phyloP scores from a whole-genome alignment of 331 rosid species.

The Stylosanthes scabra region DNA sequence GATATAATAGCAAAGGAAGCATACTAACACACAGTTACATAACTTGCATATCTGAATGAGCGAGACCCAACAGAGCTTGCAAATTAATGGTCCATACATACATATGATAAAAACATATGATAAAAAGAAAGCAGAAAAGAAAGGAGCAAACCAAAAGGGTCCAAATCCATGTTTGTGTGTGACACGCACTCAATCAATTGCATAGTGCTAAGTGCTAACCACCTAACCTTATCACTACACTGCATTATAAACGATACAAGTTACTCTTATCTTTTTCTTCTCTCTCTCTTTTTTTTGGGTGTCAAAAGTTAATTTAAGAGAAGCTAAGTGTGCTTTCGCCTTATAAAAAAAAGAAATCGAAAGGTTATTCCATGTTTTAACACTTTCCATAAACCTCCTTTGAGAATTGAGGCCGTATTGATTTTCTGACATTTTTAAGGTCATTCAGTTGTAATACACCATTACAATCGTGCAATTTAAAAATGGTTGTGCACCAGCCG shows the following conservation, averaged over 20 bases:
- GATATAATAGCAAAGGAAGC: background rate
- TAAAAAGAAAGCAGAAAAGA: constrained; percentile 15
- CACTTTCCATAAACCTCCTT: background rate
- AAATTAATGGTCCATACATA: constrained; percentile 16
- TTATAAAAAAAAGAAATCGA: too few relatives aligned
- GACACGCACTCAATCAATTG: constrained; percentile 31
- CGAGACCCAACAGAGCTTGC: constrained; percentile 9
- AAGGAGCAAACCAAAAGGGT: constrained; percentile 8
- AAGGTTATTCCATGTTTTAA: background rate
- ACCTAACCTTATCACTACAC: constrained; percentile 35
- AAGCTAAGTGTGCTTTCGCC: background rate
- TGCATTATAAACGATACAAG: background rate
- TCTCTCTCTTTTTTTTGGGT: background rate
- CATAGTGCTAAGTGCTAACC: constrained; percentile 30
- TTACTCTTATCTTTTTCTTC: constrained; percentile 5
- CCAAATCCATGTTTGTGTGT: constrained; percentile 26
- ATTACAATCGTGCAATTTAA: background rate
- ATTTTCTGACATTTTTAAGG: too few relatives aligned
- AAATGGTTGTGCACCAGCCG: constrained; percentile 52
- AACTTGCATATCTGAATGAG: background rate
- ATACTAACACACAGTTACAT: background rate
- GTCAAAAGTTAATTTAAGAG: background rate
- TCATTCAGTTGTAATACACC: background rate
- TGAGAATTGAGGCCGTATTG: too few relatives aligned
- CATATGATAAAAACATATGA: background rate